A percentile compares a stretch with the other conserved stretches of the same genome.
Evolutionary conservation across 306 rosid genomes (phyloP).

Genomic region (Delonix regia): DNA sequence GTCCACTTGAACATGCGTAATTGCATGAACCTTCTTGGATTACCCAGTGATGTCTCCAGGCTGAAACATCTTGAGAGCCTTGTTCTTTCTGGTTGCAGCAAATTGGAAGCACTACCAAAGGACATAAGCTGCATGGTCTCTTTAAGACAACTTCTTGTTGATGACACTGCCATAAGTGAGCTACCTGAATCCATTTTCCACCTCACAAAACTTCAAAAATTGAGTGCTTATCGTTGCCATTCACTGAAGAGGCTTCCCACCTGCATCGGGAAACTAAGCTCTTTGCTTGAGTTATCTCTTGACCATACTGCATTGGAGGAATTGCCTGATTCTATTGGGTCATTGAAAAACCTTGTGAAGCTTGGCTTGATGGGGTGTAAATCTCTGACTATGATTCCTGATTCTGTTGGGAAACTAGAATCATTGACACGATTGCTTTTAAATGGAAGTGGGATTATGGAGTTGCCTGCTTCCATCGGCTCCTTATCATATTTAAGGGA

Average conservation of each 20-base stretch:
- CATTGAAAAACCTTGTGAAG: constrained; percentile 53
- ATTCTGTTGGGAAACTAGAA: constrained; percentile 40
- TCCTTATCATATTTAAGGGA: constrained; percentile 46
- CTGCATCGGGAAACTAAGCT: constrained; percentile 51
- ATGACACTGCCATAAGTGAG: constrained; percentile 44
- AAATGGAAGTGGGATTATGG: constrained; percentile 42
- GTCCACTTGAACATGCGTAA: constrained; percentile 45
- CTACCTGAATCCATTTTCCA: constrained; percentile 53
- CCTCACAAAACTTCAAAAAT: constrained; percentile 50
- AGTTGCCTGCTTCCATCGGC: constrained; percentile 56
- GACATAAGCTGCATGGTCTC: constrained; percentile 52
- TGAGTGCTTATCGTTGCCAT: constrained; percentile 41
- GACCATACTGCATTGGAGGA: constrained; percentile 45
- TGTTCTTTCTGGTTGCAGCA: constrained; percentile 44
- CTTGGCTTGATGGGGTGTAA: constrained; percentile 46
- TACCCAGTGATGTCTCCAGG: constrained; percentile 58
- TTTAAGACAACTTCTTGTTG: constrained; percentile 50
- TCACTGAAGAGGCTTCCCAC: constrained; percentile 44
- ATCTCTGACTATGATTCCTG: constrained; percentile 49
- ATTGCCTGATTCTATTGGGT: constrained; percentile 58
- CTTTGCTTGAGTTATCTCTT: constrained; percentile 53
- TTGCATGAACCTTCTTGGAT: constrained; percentile 40
- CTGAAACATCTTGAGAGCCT: constrained; percentile 52
- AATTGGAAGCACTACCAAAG: constrained; percentile 48
- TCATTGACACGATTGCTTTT: constrained; percentile 28